Evolutionary conservation across 257 asterid genomes (phyloP).

Genomic region (Solanum corneliomulleri): DNA sequence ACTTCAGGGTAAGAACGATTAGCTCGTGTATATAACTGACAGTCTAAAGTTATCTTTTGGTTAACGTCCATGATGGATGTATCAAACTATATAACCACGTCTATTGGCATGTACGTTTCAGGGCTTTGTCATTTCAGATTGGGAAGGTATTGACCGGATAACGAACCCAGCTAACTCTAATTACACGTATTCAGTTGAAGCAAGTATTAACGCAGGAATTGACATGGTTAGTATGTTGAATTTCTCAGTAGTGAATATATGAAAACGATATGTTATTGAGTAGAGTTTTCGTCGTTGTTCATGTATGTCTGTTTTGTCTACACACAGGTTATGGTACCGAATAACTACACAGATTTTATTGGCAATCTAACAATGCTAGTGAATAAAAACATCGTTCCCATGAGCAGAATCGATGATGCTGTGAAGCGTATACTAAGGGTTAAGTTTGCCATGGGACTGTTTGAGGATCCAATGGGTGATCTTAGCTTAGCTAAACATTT

Average conservation of each 20-base stretch:
- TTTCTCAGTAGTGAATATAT: background rate
- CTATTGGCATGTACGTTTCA: background rate
- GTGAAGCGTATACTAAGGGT: constrained; percentile 47
- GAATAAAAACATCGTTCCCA: constrained; percentile 27
- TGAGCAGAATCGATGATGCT: constrained; percentile 59
- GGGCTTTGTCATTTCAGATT: constrained; percentile 60
- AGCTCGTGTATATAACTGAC: background rate
- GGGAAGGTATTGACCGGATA: constrained; percentile 31
- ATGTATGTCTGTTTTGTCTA: background rate
- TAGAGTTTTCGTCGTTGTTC: background rate
- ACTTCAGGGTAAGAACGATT: constrained; percentile 24
- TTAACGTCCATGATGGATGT: background rate
- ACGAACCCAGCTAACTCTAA: constrained; percentile 33
- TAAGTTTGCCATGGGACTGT: constrained; percentile 38
- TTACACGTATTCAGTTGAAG: constrained; percentile 33
- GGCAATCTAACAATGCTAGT: constrained; percentile 28
- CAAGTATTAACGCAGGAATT: constrained; percentile 38
- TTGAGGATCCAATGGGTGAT: constrained; percentile 53
- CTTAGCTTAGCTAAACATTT: constrained; percentile 34
- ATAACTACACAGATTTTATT: constrained; percentile 32
- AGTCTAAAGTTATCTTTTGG: background rate
- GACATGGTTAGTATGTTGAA: constrained; percentile 30
- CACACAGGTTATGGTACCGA: constrained; percentile 47
- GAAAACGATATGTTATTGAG: background rate
- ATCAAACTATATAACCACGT: background rate